Conservation (phyloP, 2,329 filamentous ascomycete species). For the Pseudogymnoascus sp. region DNA sequence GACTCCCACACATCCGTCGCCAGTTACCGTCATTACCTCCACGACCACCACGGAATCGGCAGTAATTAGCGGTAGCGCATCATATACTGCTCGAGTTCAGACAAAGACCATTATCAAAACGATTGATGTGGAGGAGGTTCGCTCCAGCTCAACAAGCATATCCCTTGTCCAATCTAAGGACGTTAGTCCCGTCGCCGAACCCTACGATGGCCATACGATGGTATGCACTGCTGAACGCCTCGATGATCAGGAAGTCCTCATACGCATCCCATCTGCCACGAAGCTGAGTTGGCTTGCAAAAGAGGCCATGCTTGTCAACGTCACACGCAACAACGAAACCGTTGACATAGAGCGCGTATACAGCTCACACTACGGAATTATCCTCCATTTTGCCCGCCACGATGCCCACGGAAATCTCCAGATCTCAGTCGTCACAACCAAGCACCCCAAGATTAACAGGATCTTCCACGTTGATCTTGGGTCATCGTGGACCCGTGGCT, state of each 20-base stretch:
- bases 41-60: constrained; percentile 19
- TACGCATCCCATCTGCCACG: constrained; percentile 44
- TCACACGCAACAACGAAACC: constrained; percentile 40
- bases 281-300: constrained; percentile 50
- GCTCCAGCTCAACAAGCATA: constrained; percentile 30
- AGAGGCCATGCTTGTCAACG: constrained; percentile 49
- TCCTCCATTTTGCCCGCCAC: constrained; percentile 40
- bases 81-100: constrained; percentile 7
- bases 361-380: constrained; percentile 27
- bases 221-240: constrained; percentile 41
- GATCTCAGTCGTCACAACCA: constrained; percentile 50
- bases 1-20: constrained; percentile 26
- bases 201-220: constrained; percentile 21
- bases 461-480: constrained; percentile 55
- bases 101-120: constrained; percentile 26
- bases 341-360: constrained; percentile 41
- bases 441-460: constrained; percentile 54
- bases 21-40: constrained; percentile 18
- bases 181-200: constrained; percentile 22
- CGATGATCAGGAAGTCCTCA: constrained; percentile 44
- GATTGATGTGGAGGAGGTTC: constrained; percentile 28
- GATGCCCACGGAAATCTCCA: constrained; percentile 53
- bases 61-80: background rate
- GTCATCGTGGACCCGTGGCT: constrained; percentile 19
- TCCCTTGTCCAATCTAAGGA: constrained; percentile 37